These are phyloP conservation scores for Tetracladium setigerum DNA, from an alignment of 495 filamentous ascomycete genomes.

Conservation along the genomic window DNA sequence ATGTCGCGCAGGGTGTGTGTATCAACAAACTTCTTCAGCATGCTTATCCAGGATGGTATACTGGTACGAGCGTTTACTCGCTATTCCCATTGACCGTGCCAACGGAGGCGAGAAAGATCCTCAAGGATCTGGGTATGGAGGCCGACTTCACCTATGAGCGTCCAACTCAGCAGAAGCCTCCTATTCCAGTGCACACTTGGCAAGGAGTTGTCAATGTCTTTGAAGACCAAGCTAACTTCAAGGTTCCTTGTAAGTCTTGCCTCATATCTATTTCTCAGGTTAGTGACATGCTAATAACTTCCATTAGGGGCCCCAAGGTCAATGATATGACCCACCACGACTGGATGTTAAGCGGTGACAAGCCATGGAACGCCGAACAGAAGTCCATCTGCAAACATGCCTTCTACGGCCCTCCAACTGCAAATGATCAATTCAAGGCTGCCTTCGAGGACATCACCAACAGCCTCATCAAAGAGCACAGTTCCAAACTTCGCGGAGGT, in stretches of 20 bases:
- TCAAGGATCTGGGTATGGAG: slow-evolving; percentile 61
- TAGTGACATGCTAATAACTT: slow-evolving; percentile 59
- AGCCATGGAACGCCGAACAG: slow-evolving; percentile 32
- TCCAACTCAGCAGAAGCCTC: slow-evolving; percentile 42
- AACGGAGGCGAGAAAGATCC: slow-evolving; percentile 63
- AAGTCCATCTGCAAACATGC: slow-evolving; percentile 48
- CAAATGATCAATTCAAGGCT: slow-evolving; percentile 46
- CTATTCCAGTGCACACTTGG: slow-evolving; percentile 50
- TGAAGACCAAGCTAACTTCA: slow-evolving; percentile 53
- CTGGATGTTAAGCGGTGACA: slow-evolving; percentile 51
- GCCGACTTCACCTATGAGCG: slow-evolving; percentile 62
- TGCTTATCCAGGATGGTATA: slow-evolving; percentile 73
- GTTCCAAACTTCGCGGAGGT: slow-evolving; percentile 46
- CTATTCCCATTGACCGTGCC: slow-evolving; percentile 79
- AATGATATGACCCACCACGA: slow-evolving; percentile 46
- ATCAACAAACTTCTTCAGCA: slow-evolving; percentile 75
- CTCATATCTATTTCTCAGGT: slow-evolving; percentile 40
- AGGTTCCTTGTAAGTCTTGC: slow-evolving; percentile 50
- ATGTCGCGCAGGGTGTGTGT: slow-evolving; percentile 70
- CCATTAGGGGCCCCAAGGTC: slow-evolving; percentile 56
- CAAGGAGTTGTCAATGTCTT: slow-evolving; percentile 54
- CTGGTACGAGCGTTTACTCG: slow-evolving; percentile 68
- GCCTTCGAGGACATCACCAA: slow-evolving; percentile 59
- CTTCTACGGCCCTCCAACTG: slow-evolving; percentile 40
- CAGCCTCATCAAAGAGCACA: slow-evolving; percentile 33